Evolutionary conservation across 1,139 yeast genomes (phyloP).

Genomic region (Meyerozyma athensensis): DNA sequence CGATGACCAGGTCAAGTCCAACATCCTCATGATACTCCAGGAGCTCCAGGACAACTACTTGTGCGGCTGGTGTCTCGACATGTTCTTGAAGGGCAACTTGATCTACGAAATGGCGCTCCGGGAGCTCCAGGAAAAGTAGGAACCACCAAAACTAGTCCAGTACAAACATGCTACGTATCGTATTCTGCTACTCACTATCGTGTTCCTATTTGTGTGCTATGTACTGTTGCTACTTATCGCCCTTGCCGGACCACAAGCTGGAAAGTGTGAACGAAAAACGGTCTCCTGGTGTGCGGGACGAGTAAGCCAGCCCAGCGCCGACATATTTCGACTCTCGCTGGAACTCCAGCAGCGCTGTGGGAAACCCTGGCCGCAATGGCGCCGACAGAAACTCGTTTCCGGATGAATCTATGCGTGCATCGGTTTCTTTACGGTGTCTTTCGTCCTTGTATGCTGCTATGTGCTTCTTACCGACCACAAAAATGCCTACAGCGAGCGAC

Average conservation of each 20-base stretch:
- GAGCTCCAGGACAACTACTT: conserved; percentile 42
- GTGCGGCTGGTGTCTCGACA: conserved; percentile 45
- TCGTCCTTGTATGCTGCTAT: conserved; percentile 33
- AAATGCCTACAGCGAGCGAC: conserved; percentile 28
- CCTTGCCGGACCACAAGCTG: not conserved
- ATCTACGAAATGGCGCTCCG: conserved; percentile 41
- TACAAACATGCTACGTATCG: not conserved
- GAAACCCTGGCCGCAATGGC: conserved; percentile 35
- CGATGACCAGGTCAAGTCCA: conserved; percentile 37
- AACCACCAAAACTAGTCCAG: not conserved
- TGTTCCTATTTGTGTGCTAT: too few species aligned
- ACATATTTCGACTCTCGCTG: conserved; percentile 57
- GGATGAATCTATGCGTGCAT: conserved; percentile 32
- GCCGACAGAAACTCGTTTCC: conserved; percentile 28
- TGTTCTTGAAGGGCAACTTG: conserved; percentile 33
- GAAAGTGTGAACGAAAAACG: not conserved
- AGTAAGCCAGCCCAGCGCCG: conserved; percentile 60
- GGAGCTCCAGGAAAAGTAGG: conserved; percentile 22
- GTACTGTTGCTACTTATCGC: too few species aligned
- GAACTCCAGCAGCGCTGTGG: conserved; percentile 12
- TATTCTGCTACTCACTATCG: too few species aligned
- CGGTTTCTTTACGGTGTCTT: conserved; percentile 35
- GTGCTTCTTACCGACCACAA: conserved; percentile 32
- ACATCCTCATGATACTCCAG: conserved; percentile 40
- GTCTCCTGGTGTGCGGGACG: conserved; percentile 46